Conservation (phyloP, 169 alveolate genomes). For the Besnoitia besnoiti region DNA sequence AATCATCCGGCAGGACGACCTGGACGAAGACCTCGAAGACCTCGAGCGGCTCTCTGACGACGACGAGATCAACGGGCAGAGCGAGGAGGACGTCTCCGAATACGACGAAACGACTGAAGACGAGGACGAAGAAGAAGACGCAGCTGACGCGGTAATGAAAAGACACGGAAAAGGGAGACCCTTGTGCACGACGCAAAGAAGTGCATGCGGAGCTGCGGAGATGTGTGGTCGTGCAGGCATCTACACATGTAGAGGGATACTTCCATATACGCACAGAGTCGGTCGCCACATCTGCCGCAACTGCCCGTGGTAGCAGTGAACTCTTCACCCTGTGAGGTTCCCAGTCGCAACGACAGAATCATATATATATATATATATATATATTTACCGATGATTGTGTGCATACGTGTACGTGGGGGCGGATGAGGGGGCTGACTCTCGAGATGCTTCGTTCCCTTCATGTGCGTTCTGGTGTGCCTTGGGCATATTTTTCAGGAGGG, state of each 20-base stretch:
- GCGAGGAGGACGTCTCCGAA: slow-evolving; percentile 36
- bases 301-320: too few relatives aligned
- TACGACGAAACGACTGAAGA: slow-evolving; percentile 54
- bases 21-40: slow-evolving; percentile 45
- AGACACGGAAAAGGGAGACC: too few relatives aligned
- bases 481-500: slow-evolving; percentile 33
- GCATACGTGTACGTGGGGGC: neutral
- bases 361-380: neutral
- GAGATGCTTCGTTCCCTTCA: neutral
- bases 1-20: slow-evolving; percentile 40
- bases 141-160: neutral
- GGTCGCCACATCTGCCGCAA: too few relatives aligned
- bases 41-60: slow-evolving; percentile 51
- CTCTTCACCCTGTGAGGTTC: too few relatives aligned
- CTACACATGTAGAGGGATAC: too few relatives aligned
- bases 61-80: slow-evolving; percentile 36
- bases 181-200: too few relatives aligned
- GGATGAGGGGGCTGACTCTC: neutral
- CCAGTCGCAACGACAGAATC: too few relatives aligned
- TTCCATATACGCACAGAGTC: too few relatives aligned
- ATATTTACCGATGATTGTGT: neutral
- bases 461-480: neutral
- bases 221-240: too few relatives aligned
- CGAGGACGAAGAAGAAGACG: slow-evolving; percentile 49
- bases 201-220: too few relatives aligned